These are phyloP conservation scores for Pythium chondricola DNA, from an alignment of 352 stramenopile genomes.

Conservation along the genomic window DNA sequence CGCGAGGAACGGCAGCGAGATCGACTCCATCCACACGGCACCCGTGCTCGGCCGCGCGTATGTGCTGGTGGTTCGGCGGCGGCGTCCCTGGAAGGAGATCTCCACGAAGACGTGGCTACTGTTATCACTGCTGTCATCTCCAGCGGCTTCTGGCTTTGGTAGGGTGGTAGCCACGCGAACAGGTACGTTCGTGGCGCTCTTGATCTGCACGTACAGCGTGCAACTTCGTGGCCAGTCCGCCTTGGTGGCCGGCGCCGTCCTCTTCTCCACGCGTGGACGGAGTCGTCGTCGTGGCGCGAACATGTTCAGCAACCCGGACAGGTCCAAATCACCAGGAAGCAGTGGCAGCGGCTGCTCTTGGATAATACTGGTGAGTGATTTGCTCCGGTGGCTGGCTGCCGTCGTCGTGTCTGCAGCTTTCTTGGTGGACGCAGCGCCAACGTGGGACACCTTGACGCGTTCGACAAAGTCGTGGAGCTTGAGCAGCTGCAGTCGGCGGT, in stretches of 20 bases:
- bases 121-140: conserved; percentile 10
- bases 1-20: conserved; percentile 83
- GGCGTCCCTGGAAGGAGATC: conserved; percentile 75
- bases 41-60: conserved; percentile 21
- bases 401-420: conserved; percentile 1
- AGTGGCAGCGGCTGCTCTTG: conserved; percentile 81
- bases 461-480: conserved; percentile 64
- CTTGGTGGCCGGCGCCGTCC: conserved; percentile 16
- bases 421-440: conserved; percentile 11
- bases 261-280: conserved; percentile 32
- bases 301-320: conserved; percentile 44
- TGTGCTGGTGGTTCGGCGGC: conserved; percentile 48
- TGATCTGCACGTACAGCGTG: conserved; percentile 79
- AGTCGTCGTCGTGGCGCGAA: conserved; percentile 51
- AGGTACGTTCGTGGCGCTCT: conserved; percentile 70
- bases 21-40: conserved; percentile 91
- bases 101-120: conserved; percentile 63
- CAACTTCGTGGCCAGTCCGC: conserved; percentile 59
- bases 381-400: conserved; percentile 6
- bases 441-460: conserved; percentile 33
- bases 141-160: conserved; percentile 4
- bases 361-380: conserved; percentile 61
- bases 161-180: conserved; percentile 25
- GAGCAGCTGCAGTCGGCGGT: conserved; percentile 37
- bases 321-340: conserved; percentile 58